Conservation (phyloP, 139 green algal species). For the Chlamydomonas schloesseri region DNA sequence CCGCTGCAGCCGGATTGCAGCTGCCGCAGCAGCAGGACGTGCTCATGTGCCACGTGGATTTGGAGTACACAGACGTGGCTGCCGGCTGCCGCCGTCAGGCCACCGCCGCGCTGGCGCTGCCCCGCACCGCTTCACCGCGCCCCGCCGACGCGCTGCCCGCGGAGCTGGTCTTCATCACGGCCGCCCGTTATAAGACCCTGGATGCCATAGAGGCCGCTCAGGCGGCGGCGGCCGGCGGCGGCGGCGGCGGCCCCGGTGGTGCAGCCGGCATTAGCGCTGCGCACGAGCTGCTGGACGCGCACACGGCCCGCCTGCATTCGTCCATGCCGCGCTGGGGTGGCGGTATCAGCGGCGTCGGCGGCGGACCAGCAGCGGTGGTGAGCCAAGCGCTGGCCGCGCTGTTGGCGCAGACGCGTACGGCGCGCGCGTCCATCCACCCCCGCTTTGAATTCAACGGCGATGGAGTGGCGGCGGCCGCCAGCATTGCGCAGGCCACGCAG, state of each 20-base stretch:
- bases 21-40: too few relatives aligned
- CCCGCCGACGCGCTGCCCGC: conserved; percentile 10
- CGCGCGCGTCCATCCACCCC: not conserved
- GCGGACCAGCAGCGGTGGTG: not conserved
- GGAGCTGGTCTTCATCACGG: conserved; percentile 34
- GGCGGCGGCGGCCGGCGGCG: not conserved
- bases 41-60: not conserved
- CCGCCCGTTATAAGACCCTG: conserved; percentile 33
- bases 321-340: too few relatives aligned
- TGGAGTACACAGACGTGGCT: conserved; percentile 15
- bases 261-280: not conserved
- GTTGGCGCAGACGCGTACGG: not conserved
- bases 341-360: too few relatives aligned
- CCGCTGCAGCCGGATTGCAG: too few relatives aligned
- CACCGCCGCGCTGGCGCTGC: not conserved
- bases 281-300: not conserved
- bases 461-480: not conserved
- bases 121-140: not conserved
- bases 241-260: too few relatives aligned
- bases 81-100: not conserved
- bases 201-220: conserved; percentile 34
- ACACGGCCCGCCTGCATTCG: not conserved
- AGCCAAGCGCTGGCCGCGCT: not conserved
- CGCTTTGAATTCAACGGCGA: not conserved
- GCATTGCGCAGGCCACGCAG: not conserved